Base-by-base conservation (phyloP, 2,329 filamentous ascomycete species). In the Rhinocladiella mackenziei region DNA sequence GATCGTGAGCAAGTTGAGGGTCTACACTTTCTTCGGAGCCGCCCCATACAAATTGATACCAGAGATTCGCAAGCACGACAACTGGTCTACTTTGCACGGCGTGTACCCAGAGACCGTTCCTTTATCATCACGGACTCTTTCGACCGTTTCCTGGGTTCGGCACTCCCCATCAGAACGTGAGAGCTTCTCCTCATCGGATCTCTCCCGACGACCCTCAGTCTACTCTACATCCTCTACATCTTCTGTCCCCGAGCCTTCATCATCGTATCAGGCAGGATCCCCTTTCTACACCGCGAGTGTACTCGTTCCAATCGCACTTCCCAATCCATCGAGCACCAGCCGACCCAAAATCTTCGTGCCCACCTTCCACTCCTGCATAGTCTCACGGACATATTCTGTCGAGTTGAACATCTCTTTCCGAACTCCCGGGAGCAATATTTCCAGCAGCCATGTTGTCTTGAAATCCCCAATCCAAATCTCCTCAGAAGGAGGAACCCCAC, bases 291-390 rank as follows among this genome's bases (percentile, higher is more conserved):
- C 77, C 2, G 72, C 81, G 5, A 69, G 69, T n/a, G 66, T 86
- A 25, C 60, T 83, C 2, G 75, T 85, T 2, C 83, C 83, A 0
- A 67, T 86, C 56, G 73, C 73, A 1, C 70, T 84, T 0, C 81
- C 83, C 1, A 38, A 32, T 10, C 3, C 43, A 9, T 39, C 40
- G 2, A 36, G 43, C 15, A 34, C 15, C 19, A 48, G 19, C 19
- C 30, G 45, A 20, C 41, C 40, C 17, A 51, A 50, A 55, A 66
- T 73, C 18, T 83, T 83, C 60, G 65, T 83, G 14, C 83, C 83
- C 1, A 82, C 81, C 2, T 87, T 86, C 65, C 79, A 85, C 66
- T 74, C 76, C 28, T 87, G 83, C 60, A 72, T 86, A 40, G 66
- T 80, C 32, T 79, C 77, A n/a, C 73, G 83, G 39, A 65, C 72